phyloP scores from a whole-genome alignment of 2,329 filamentous ascomycete genomes.

The Rhinocladiella mackenziei region DNA sequence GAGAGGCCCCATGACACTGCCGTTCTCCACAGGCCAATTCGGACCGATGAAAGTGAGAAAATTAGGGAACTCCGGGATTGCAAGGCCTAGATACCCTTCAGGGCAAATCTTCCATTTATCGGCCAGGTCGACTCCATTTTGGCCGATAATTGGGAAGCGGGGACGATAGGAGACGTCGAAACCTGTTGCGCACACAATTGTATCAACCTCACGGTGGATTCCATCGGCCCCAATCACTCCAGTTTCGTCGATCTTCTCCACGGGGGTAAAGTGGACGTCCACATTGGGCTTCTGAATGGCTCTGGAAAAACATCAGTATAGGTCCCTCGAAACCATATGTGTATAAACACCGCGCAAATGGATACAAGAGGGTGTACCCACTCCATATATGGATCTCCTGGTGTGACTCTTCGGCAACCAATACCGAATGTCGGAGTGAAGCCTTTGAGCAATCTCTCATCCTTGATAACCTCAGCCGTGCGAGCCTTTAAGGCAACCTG shows the following conservation, averaged over 20 bases:
- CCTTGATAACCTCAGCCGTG: conserved; percentile 51
- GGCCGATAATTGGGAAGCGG: conserved; percentile 43
- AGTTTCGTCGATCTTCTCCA: conserved; percentile 44
- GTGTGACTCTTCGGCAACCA: conserved; percentile 46
- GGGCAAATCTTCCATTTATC: conserved; percentile 42
- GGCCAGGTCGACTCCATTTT: conserved; percentile 40
- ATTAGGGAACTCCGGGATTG: conserved; percentile 31
- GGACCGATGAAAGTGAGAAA: conserved; percentile 31
- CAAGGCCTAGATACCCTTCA: conserved; percentile 30
- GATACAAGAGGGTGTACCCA: background rate
- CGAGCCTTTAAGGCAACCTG: conserved; percentile 40
- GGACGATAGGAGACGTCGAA: conserved; percentile 42
- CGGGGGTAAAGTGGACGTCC: conserved; percentile 49
- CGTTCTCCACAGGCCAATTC: conserved; percentile 45
- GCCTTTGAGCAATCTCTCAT: conserved; percentile 47
- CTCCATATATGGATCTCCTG: conserved; percentile 50
- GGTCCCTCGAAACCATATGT: background rate
- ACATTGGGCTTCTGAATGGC: conserved; percentile 50
- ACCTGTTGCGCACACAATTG: conserved; percentile 41
- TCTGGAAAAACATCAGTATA: conserved; percentile 5
- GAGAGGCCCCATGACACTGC: conserved; percentile 43
- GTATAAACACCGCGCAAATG: background rate
- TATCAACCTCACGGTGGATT: conserved; percentile 34
- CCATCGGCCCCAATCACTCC: conserved; percentile 39
- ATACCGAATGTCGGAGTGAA: conserved; percentile 47